A percentile compares a stretch with the other conserved stretches of the same genome.
phyloP scores from a whole-genome alignment of 2,329 filamentous ascomycete genomes.

The Pseudopyrenochaeta lycopersici region DNA sequence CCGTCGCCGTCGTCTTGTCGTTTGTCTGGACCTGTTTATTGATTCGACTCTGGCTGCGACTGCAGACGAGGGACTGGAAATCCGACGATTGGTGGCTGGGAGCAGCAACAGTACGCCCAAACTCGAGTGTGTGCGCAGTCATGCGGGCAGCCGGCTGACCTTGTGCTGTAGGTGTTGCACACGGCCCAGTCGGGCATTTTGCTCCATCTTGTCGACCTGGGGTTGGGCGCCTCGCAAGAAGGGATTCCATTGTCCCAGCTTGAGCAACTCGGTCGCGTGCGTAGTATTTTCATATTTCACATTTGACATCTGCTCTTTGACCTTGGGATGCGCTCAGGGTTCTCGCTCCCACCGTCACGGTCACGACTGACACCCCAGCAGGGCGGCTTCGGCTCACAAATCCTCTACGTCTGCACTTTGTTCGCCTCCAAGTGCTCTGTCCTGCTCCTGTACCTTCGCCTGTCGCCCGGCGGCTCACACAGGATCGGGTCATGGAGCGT shows the following conservation, averaged over 20 bases:
- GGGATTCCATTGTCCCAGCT: slow-evolving; percentile 24
- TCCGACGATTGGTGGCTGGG: slow-evolving; percentile 40
- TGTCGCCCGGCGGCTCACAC: slow-evolving; percentile 33
- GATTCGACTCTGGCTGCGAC: slow-evolving; percentile 42
- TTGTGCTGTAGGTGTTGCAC: slow-evolving; percentile 29
- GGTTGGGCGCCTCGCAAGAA: slow-evolving; percentile 30
- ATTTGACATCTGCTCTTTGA: too few species aligned
- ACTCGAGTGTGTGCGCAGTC: neutral
- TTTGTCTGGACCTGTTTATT: slow-evolving; percentile 42
- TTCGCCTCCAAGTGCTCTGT: slow-evolving; percentile 40
- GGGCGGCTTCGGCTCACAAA: slow-evolving; percentile 40
- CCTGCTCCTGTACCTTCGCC: slow-evolving; percentile 38
- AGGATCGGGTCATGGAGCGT: slow-evolving; percentile 27
- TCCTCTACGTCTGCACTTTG: slow-evolving; percentile 40
- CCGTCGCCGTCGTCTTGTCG: slow-evolving; percentile 33
- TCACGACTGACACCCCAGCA: slow-evolving; percentile 24
- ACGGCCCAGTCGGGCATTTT: slow-evolving; percentile 36
- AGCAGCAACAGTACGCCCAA: slow-evolving; percentile 28
- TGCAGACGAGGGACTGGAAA: slow-evolving; percentile 39
- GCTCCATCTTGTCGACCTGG: slow-evolving; percentile 34
- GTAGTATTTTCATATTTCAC: neutral
- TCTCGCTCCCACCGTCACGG: slow-evolving; percentile 11
- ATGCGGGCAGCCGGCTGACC: slow-evolving; percentile 15
- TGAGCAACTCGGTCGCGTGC: slow-evolving; percentile 36
- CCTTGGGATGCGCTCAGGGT: slow-evolving; percentile 15